Evolutionary conservation across 257 asterid genomes (phyloP).

Genomic region (Nicotiana tomentosiformis): DNA sequence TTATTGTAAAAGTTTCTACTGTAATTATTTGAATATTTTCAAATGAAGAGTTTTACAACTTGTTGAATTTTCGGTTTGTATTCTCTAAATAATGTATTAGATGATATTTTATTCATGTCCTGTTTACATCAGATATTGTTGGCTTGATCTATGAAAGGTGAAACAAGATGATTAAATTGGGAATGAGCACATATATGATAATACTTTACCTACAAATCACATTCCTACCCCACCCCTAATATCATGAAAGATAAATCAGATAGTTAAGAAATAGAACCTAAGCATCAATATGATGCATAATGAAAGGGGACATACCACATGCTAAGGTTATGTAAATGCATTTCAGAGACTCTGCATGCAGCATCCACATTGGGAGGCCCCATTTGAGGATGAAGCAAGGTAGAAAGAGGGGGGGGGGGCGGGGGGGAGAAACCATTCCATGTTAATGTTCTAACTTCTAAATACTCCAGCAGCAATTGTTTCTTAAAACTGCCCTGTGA

Average conservation of each 20-base stretch:
- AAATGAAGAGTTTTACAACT: not conserved
- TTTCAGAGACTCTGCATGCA: not conserved
- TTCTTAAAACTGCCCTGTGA: not conserved
- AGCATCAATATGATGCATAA: not conserved
- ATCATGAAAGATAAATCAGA: not conserved
- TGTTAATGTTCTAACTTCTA: not conserved
- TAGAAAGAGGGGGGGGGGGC: not conserved
- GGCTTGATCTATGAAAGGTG: not conserved
- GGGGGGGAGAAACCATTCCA: not conserved
- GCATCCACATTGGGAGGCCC: not conserved
- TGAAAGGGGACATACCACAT: not conserved
- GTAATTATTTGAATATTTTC: not conserved
- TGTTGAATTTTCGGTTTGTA: not conserved
- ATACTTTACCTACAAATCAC: not conserved
- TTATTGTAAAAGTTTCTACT: not conserved
- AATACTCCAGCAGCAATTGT: not conserved
- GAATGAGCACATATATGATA: not conserved
- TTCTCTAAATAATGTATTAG: not conserved
- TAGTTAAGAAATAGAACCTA: not conserved
- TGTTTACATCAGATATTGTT: not conserved
- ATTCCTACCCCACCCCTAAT: not conserved
- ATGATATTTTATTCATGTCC: not conserved
- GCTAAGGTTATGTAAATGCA: conserved; percentile 2
- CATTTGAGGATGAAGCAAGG: not conserved
- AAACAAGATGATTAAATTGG: not conserved